Conservation (phyloP, 2,329 filamentous ascomycete genomes). For the Penicillium sp. region DNA sequence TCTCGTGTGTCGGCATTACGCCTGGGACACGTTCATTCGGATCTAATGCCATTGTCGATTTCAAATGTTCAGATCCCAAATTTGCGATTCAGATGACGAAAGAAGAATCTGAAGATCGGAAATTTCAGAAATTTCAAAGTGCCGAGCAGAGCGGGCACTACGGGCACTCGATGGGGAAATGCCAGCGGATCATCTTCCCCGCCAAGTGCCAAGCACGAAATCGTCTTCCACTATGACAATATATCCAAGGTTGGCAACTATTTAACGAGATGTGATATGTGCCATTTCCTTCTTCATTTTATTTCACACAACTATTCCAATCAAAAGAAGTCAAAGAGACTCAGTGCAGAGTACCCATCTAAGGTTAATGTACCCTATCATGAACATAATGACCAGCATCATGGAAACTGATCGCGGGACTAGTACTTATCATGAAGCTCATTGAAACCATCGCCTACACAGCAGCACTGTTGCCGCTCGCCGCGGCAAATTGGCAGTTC, state of each 20-base stretch:
- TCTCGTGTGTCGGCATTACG: not conserved
- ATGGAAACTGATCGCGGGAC: slow-evolving; percentile 30
- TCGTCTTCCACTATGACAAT: slow-evolving; percentile 6
- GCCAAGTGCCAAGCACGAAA: slow-evolving; percentile 22
- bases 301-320: not conserved
- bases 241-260: not conserved
- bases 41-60: slow-evolving; percentile 6
- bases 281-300: not conserved
- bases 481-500: slow-evolving; percentile 37
- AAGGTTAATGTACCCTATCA: slow-evolving; percentile 38
- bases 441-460: slow-evolving; percentile 18
- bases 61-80: not conserved
- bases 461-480: slow-evolving; percentile 23
- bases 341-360: slow-evolving; percentile 23
- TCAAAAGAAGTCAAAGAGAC: slow-evolving; percentile 1
- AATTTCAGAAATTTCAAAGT: not conserved
- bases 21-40: not conserved
- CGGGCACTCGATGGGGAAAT: slow-evolving; percentile 25
- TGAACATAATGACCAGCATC: slow-evolving; percentile 18
- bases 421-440: slow-evolving; percentile 25
- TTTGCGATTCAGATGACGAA: not conserved
- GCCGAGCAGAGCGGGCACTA: not conserved
- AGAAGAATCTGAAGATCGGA: not conserved
- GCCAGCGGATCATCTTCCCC: slow-evolving; percentile 3
- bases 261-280: not conserved